These are phyloP conservation scores for Fusarium sp. DNA, from an alignment of 2,329 filamentous ascomycete genomes.

Conservation along the genomic window DNA sequence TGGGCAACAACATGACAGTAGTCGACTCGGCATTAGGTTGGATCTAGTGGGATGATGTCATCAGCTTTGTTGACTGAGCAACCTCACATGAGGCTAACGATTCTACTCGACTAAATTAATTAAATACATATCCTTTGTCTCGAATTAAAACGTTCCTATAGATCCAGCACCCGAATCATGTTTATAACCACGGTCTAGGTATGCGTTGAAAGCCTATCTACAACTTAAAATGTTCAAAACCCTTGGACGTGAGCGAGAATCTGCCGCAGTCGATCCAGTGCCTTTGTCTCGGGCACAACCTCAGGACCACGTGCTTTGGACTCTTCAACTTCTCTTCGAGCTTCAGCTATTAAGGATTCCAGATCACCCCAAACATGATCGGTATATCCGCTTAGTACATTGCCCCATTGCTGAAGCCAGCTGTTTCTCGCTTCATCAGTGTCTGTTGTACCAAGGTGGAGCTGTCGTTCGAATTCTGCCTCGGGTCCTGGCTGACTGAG, in stretches of 20 bases:
- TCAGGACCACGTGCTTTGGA: slow-evolving; percentile 41
- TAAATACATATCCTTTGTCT: not conserved
- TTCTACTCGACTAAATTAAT: not conserved
- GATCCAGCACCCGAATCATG: not conserved
- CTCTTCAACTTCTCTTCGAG: slow-evolving; percentile 64
- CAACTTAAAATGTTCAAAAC: slow-evolving; percentile 18
- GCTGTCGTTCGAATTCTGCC: slow-evolving; percentile 29
- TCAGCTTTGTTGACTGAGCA: slow-evolving; percentile 48
- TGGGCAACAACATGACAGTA: slow-evolving; percentile 29
- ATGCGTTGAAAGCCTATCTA: not conserved
- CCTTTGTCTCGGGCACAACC: slow-evolving; percentile 39
- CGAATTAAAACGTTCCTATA: not conserved
- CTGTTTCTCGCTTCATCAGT: slow-evolving; percentile 52
- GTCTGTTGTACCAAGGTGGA: slow-evolving; percentile 55
- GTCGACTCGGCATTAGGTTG: slow-evolving; percentile 15
- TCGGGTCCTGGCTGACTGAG: slow-evolving; percentile 41
- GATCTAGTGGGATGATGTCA: slow-evolving; percentile 46
- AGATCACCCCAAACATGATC: slow-evolving; percentile 78
- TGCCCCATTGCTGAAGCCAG: slow-evolving; percentile 67
- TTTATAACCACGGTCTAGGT: not conserved
- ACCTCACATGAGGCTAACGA: slow-evolving; percentile 23
- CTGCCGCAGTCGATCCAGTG: slow-evolving; percentile 51
- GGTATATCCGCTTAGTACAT: slow-evolving; percentile 66
- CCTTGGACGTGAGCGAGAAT: slow-evolving; percentile 53
- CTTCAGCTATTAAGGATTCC: slow-evolving; percentile 65